Evolutionary conservation across 176 grass and related monocot species (phyloP).

Genomic region (Oryza longistaminata): DNA sequence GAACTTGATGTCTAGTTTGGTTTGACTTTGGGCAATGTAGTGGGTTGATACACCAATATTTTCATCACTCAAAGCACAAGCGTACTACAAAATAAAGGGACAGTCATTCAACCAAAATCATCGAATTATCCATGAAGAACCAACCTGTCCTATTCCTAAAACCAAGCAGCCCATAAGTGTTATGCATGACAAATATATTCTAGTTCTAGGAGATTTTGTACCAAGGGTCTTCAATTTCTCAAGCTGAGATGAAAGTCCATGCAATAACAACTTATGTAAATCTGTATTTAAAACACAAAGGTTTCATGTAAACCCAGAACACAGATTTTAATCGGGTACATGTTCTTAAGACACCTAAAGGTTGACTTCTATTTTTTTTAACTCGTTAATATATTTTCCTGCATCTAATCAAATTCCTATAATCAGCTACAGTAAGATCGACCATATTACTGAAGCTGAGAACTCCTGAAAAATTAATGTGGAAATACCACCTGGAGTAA

Average conservation of each 20-base stretch:
- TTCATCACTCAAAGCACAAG: background rate
- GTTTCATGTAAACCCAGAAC: constrained; percentile 2
- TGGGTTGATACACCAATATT: background rate
- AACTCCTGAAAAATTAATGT: constrained; percentile 11
- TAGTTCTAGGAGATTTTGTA: background rate
- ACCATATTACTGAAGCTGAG: constrained; percentile 17
- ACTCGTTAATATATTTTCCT: background rate
- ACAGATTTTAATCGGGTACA: background rate
- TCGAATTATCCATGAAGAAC: background rate
- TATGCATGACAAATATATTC: background rate
- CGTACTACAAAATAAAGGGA: background rate
- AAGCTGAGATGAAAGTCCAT: background rate
- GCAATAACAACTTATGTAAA: background rate
- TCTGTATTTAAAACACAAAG: background rate
- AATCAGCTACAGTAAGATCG: constrained; percentile 9
- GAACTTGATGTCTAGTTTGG: background rate
- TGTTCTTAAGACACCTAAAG: background rate
- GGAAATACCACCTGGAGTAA: constrained; percentile 37
- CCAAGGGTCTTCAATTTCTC: background rate
- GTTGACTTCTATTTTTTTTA: background rate
- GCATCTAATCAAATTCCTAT: constrained; percentile 13
- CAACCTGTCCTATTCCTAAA: background rate
- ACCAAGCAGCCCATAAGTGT: background rate
- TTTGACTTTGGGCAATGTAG: background rate
- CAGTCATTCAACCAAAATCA: background rate